Evolutionary conservation across 495 filamentous ascomycete species (phyloP).

Genomic region (Penicillium chermesinum): DNA sequence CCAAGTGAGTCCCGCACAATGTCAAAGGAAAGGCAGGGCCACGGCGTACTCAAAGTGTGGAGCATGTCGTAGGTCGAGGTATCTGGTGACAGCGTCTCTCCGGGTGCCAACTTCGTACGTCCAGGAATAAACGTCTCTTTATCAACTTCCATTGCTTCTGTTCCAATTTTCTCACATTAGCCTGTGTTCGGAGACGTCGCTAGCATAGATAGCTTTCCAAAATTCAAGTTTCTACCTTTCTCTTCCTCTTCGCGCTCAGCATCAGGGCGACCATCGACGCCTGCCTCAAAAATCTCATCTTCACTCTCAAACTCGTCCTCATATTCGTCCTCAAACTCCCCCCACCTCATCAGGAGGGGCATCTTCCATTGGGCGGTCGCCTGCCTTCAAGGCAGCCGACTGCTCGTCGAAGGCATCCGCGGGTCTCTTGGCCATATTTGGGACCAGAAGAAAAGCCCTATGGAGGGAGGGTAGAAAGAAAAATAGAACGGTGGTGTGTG

Average conservation of each 20-base stretch:
- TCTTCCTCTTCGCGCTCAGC: constrained; percentile 89
- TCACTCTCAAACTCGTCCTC: constrained; percentile 97
- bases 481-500: constrained; percentile 6
- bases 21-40: constrained; percentile 96
- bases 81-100: constrained; percentile 87
- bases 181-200: too few species aligned
- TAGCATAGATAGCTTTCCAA: background rate
- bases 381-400: constrained; percentile 59
- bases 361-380: constrained; percentile 53
- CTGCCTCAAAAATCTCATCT: constrained; percentile 91
- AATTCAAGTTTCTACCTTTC: constrained; percentile 43
- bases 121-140: constrained; percentile 90
- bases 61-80: constrained; percentile 93
- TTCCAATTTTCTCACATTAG: background rate
- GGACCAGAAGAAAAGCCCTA: constrained; percentile 14
- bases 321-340: constrained; percentile 92
- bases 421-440: constrained; percentile 63
- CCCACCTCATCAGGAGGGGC: constrained; percentile 60
- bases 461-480: too few species aligned
- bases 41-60: constrained; percentile 82
- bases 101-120: constrained; percentile 75
- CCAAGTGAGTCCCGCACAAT: constrained; percentile 84
- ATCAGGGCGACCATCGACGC: constrained; percentile 86
- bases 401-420: constrained; percentile 53
- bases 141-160: constrained; percentile 87